phyloP scores from a whole-genome alignment of 1,284 basidiomycete genomes.

The Leccinum pachyderme region DNA sequence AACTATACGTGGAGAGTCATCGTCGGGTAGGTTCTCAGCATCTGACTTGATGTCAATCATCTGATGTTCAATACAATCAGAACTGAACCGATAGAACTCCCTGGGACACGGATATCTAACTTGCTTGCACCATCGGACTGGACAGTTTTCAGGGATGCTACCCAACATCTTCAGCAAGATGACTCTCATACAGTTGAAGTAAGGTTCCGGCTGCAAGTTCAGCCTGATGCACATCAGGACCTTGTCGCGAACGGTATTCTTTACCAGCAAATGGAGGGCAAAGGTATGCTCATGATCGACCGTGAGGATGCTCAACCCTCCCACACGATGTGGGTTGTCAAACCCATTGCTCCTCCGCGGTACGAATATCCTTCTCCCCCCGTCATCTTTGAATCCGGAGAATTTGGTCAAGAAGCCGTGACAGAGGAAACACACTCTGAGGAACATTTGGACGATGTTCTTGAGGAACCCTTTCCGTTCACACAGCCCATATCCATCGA shows the following conservation, averaged over 20 bases:
- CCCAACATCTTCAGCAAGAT: slow-evolving; percentile 81
- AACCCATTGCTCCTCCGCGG: slow-evolving; percentile 73
- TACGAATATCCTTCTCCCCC: slow-evolving; percentile 59
- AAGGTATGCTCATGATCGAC: slow-evolving; percentile 98
- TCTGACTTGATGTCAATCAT: neutral
- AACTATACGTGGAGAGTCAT: slow-evolving; percentile 95
- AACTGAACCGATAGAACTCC: slow-evolving; percentile 79
- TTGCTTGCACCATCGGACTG: slow-evolving; percentile 84
- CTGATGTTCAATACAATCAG: slow-evolving; percentile 41
- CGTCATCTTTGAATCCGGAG: slow-evolving; percentile 56
- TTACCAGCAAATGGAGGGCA: slow-evolving; percentile 93
- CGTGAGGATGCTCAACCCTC: slow-evolving; percentile 82
- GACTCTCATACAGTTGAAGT: slow-evolving; percentile 95
- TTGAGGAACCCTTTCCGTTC: slow-evolving; percentile 68
- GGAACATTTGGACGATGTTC: slow-evolving; percentile 39
- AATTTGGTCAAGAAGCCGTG: slow-evolving; percentile 49
- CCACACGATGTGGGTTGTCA: slow-evolving; percentile 99
- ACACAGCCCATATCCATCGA: slow-evolving; percentile 76
- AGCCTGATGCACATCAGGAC: slow-evolving; percentile 58
- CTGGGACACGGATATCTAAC: slow-evolving; percentile 79
- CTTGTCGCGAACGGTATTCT: slow-evolving; percentile 46
- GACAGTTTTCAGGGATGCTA: slow-evolving; percentile 86
- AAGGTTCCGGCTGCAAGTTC: slow-evolving; percentile 81
- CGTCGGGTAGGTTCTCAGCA: slow-evolving; percentile 68
- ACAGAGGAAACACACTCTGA: slow-evolving; percentile 28